Evolutionary conservation across 768 basidiomycete genomes (phyloP).

Genomic region (Holtermannia corniformis): DNA sequence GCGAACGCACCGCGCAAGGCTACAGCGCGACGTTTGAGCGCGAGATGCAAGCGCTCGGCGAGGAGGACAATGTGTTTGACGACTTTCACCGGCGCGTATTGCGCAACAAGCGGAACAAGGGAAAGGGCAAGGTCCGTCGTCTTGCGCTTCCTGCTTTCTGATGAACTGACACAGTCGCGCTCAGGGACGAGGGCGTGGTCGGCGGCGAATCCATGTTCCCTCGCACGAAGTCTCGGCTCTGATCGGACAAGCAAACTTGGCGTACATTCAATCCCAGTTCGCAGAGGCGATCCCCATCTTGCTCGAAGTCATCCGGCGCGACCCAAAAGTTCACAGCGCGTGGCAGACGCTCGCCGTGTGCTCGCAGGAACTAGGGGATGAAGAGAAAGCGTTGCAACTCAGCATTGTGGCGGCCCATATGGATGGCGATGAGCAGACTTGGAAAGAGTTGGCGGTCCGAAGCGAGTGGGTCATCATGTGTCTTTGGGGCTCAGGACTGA

Average conservation of each 20-base stretch:
- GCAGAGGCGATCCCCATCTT: conserved; percentile 64
- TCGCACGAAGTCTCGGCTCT: conserved; percentile 45
- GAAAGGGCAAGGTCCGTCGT: too few species aligned
- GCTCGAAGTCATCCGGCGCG: conserved; percentile 87
- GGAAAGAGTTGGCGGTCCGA: conserved; percentile 68
- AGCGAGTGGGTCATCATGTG: conserved; percentile 51
- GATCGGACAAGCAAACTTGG: conserved; percentile 78
- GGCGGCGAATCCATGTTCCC: conserved; percentile 46
- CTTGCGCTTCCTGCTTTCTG: too few species aligned
- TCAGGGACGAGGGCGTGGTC: background rate
- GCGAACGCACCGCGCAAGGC: too few species aligned
- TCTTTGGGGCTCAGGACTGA: conserved; percentile 6
- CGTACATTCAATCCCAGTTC: conserved; percentile 64
- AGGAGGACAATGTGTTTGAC: background rate
- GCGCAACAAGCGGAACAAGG: too few species aligned
- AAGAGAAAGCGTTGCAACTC: conserved; percentile 64
- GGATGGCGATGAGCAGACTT: conserved; percentile 70
- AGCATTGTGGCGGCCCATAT: conserved; percentile 87
- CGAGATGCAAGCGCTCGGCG: too few species aligned
- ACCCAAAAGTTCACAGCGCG: conserved; percentile 69
- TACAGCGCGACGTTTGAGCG: too few species aligned
- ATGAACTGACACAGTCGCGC: too few species aligned
- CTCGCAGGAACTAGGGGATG: conserved; percentile 62
- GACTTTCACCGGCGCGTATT: background rate
- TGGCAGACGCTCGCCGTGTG: conserved; percentile 85